These are phyloP conservation scores for Panaeolus papilionaceus DNA, from an alignment of 768 basidiomycete genomes.

Conservation along the genomic window DNA sequence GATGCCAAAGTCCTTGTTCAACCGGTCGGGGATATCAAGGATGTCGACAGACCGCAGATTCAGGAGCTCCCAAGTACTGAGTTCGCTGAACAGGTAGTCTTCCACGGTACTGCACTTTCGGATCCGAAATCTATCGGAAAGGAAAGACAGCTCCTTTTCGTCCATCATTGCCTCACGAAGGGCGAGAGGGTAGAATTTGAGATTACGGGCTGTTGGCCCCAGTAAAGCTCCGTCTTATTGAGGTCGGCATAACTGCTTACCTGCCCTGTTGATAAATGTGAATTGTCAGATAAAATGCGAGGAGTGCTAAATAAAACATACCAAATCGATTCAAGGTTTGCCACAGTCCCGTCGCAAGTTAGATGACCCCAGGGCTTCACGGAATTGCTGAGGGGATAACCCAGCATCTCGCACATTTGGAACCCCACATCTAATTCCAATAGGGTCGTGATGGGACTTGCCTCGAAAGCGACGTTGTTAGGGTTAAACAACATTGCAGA, in stretches of 20 bases:
- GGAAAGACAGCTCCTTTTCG: constrained; percentile 35
- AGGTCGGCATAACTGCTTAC: neutral
- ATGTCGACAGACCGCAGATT: constrained; percentile 42
- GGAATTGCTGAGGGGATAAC: constrained; percentile 31
- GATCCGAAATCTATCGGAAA: constrained; percentile 33
- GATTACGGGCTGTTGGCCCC: constrained; percentile 44
- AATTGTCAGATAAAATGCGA: neutral
- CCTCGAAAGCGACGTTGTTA: constrained; percentile 51
- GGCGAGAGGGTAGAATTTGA: constrained; percentile 53
- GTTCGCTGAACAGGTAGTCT: constrained; percentile 32
- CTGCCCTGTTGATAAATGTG: constrained; percentile 15
- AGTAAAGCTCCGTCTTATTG: neutral
- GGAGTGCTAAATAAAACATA: constrained; percentile 24
- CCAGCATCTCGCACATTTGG: constrained; percentile 47
- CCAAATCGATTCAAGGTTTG: constrained; percentile 56
- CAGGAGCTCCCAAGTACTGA: constrained; percentile 46
- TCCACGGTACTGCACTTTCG: constrained; percentile 21
- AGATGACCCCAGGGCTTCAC: constrained; percentile 47
- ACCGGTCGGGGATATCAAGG: constrained; percentile 42
- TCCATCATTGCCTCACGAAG: constrained; percentile 37
- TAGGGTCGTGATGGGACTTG: constrained; percentile 43
- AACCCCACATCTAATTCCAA: constrained; percentile 46
- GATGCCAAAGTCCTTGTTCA: constrained; percentile 41
- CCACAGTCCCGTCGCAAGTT: constrained; percentile 47
- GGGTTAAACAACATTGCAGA: constrained; percentile 42